A percentile compares a stretch with the other conserved stretches of the same genome.
phyloP scores from a whole-genome alignment of 805 yeast genomes.

The Babjeviella inositovora region DNA sequence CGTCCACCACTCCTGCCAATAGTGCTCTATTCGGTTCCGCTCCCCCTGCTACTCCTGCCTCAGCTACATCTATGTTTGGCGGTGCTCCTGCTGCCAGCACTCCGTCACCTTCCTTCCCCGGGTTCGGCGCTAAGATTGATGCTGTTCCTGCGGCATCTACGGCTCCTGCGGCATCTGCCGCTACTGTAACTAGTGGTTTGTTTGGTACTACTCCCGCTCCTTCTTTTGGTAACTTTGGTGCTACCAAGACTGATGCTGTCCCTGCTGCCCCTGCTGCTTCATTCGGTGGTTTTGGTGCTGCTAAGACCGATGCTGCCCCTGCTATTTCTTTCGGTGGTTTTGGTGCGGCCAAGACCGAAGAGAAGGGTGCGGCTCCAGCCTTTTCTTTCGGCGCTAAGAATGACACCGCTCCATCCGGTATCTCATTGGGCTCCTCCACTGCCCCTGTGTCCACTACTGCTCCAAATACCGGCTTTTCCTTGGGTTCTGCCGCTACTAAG shows the following conservation, averaged over 20 bases:
- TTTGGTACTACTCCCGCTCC: conserved; percentile 3
- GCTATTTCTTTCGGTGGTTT: conserved; percentile 2
- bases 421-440: conserved; percentile 10
- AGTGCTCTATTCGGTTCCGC: conserved; percentile 1
- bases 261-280: conserved; percentile 3
- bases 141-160: conserved; percentile 7
- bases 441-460: conserved; percentile 1
- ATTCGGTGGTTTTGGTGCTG: conserved; percentile 3
- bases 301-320: conserved; percentile 1
- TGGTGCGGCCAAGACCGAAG: conserved; percentile 3
- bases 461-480: conserved; percentile 2
- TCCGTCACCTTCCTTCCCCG: conserved; percentile 4
- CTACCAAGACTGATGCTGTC: conserved; percentile 2
- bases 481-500: conserved; percentile 2
- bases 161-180: conserved; percentile 2
- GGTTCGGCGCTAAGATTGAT: conserved; percentile 5
- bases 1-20: conserved; percentile 2
- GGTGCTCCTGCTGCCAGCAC: conserved; percentile 1
- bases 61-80: background rate
- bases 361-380: conserved; percentile 3
- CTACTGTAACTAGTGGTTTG: conserved; percentile 2
- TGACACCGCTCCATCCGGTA: conserved; percentile 3
- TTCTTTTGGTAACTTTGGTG: conserved; percentile 4
- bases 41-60: conserved; percentile 1
- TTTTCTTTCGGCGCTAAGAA: conserved; percentile 1